These are phyloP conservation scores for Cryphonectria carpinicola DNA, from an alignment of 2,329 filamentous ascomycete genomes.

Conservation along the genomic window DNA sequence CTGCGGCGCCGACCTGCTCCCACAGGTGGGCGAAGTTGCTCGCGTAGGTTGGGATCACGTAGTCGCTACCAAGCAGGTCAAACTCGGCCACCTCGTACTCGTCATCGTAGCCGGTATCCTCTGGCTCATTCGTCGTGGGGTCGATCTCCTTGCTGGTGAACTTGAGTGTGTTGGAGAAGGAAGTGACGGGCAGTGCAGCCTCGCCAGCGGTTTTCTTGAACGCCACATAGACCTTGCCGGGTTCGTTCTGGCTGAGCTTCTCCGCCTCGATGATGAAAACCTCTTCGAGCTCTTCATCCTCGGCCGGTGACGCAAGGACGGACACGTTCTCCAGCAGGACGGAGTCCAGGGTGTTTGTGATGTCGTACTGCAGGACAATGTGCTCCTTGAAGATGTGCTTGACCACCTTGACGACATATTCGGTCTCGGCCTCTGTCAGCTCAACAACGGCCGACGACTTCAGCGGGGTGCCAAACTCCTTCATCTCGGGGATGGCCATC, in stretches of 20 bases:
- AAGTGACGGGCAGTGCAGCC: conserved; percentile 74
- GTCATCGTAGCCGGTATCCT: conserved; percentile 92
- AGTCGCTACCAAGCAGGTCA: conserved; percentile 88
- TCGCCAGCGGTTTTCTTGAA: conserved; percentile 85
- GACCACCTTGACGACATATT: conserved; percentile 91
- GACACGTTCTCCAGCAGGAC: conserved; percentile 90
- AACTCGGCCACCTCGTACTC: conserved; percentile 97
- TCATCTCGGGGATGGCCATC: conserved; percentile 86
- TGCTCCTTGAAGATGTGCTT: conserved; percentile 99
- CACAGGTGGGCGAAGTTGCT: conserved; percentile 95
- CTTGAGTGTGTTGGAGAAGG: conserved; percentile 90
- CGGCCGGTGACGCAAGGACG: conserved; percentile 76
- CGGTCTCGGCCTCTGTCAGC: conserved; percentile 94
- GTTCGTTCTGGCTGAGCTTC: conserved; percentile 80
- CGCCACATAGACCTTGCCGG: conserved; percentile 91
- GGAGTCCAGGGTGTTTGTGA: conserved; percentile 94
- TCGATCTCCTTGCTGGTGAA: conserved; percentile 99
- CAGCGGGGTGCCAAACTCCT: conserved; percentile 84
- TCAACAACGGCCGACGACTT: conserved; percentile 88
- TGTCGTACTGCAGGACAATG: conserved; percentile 91
- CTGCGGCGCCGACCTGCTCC: conserved; percentile 88
- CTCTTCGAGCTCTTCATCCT: conserved; percentile 84
- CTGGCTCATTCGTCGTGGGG: conserved; percentile 87
- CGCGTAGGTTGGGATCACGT: conserved; percentile 89
- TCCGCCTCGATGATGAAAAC: conserved; percentile 92